Conservation (phyloP, 331 rosid genomes). For the Saraca asoca region DNA sequence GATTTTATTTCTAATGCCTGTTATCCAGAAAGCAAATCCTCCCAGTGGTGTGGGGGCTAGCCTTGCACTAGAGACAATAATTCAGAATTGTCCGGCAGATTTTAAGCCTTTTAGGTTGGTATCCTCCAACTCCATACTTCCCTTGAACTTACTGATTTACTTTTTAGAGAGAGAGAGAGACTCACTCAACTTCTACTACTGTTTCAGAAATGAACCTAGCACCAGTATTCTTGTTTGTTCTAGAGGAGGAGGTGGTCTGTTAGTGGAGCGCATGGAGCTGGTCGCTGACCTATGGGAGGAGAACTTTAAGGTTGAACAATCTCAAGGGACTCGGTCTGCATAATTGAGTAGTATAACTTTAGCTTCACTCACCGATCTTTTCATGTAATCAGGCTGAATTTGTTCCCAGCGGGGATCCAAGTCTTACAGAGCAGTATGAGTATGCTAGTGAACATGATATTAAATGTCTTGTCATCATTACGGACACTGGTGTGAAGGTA, state of each 20-base stretch:
- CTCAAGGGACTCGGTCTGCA: conserved; percentile 18
- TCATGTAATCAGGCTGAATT: conserved; percentile 73
- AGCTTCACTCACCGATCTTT: conserved; percentile 37
- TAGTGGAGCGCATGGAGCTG: conserved; percentile 84
- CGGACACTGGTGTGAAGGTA: conserved; percentile 81
- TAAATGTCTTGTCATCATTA: conserved; percentile 83
- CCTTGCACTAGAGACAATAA: conserved; percentile 88
- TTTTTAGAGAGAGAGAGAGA: too few relatives aligned
- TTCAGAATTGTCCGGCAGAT: conserved; percentile 70
- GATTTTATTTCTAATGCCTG: conserved; percentile 18
- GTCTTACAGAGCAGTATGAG: conserved; percentile 94
- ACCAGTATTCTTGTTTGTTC: conserved; percentile 80
- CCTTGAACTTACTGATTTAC: conserved; percentile 29
- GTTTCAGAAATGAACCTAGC: conserved; percentile 69
- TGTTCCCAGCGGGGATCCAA: conserved; percentile 83
- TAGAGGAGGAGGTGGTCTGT: conserved; percentile 93
- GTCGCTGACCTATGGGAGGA: conserved; percentile 88
- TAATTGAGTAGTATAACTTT: conserved; percentile 6
- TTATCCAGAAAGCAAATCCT: conserved; percentile 67
- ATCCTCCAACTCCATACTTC: conserved; percentile 24
- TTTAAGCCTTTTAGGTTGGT: conserved; percentile 68
- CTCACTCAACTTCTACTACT: conserved; percentile 22
- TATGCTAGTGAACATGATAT: conserved; percentile 91
- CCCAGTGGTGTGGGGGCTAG: conserved; percentile 91
- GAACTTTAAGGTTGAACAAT: conserved; percentile 68